Evolutionary conservation across 345 rosid species (phyloP).

Genomic region (Syzygium oleosum): DNA sequence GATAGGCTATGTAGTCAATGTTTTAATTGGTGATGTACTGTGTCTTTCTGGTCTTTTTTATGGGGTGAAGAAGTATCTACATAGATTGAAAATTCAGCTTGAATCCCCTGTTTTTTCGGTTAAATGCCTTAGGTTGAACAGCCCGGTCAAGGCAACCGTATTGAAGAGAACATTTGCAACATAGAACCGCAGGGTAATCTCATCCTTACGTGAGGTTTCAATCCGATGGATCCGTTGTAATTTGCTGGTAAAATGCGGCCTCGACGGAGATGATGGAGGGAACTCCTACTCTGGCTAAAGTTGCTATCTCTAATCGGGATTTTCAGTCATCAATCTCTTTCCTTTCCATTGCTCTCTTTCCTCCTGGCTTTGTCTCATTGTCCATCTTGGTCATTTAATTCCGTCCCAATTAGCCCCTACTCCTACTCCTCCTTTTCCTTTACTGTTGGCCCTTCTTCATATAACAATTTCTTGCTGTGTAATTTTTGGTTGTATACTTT

Average conservation of each 20-base stretch:
- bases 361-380: background rate
- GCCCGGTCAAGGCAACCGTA: background rate
- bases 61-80: background rate
- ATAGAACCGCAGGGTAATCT: background rate
- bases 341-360: background rate
- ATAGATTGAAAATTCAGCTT: background rate
- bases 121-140: background rate
- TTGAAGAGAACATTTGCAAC: background rate
- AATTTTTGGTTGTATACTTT: background rate
- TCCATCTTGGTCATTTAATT: background rate
- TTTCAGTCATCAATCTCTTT: background rate
- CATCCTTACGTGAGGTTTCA: background rate
- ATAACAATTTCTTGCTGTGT: background rate
- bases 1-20: background rate
- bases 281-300: background rate
- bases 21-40: background rate
- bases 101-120: background rate
- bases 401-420: background rate
- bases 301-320: background rate
- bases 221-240: background rate
- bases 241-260: background rate
- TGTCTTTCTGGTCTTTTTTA: background rate
- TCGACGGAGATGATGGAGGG: background rate
- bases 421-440: background rate
- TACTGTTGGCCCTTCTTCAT: background rate